A percentile compares a stretch with the other conserved stretches of the same genome.
Conservation (phyloP, 2,329 filamentous ascomycete species). For the Diplodia corticola region DNA sequence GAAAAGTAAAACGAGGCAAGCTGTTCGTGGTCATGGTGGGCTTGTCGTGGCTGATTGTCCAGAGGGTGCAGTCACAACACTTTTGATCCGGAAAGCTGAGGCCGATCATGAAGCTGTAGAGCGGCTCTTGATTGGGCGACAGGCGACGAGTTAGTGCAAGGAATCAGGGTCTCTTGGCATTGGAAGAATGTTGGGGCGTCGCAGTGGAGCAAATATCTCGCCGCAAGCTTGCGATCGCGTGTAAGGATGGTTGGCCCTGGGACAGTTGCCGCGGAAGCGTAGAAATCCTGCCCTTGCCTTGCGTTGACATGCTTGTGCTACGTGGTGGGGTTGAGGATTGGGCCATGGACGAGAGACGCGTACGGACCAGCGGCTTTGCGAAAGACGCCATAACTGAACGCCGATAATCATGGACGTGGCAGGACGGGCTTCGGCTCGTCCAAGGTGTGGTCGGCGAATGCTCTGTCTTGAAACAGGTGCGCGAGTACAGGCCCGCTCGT, state of each 20-base stretch:
- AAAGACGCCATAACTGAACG: not conserved
- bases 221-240: not conserved
- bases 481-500: not conserved
- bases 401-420: not conserved
- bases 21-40: not conserved
- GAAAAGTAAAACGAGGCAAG: not conserved
- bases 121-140: not conserved
- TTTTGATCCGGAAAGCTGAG: not conserved
- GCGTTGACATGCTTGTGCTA: not conserved
- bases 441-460: constrained; percentile 1
- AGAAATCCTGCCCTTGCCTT: not conserved
- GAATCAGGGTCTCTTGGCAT: not conserved
- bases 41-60: not conserved
- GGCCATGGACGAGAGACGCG: not conserved
- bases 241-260: not conserved
- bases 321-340: not conserved
- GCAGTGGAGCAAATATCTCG: not conserved
- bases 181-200: not conserved
- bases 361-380: not conserved
- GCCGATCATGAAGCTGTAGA: not conserved
- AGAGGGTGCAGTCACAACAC: no score
- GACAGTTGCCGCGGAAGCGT: constrained; percentile 1
- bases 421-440: not conserved
- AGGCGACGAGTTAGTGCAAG: not conserved
- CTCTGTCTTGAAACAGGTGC: constrained; percentile 2